Evolutionary conservation across 2,329 filamentous ascomycete species (phyloP).

Genomic region (Trichoderma polysporum): DNA sequence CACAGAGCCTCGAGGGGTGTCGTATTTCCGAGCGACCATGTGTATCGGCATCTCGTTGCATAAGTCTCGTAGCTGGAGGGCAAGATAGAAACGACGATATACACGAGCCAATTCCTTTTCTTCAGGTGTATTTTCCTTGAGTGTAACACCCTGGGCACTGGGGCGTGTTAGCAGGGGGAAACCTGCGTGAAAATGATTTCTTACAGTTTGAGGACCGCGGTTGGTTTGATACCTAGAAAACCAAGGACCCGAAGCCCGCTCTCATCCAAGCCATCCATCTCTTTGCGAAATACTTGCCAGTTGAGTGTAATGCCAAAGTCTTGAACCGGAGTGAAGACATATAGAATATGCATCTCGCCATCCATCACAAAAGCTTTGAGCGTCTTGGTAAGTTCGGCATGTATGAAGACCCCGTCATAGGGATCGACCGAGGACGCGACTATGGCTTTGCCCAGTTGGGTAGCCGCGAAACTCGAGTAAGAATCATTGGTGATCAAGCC

Average conservation of each 20-base stretch:
- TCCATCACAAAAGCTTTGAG: slow-evolving; percentile 76
- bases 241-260: slow-evolving; percentile 67
- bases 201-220: slow-evolving; percentile 65
- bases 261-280: slow-evolving; percentile 69
- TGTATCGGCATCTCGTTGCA: slow-evolving; percentile 75
- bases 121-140: slow-evolving; percentile 61
- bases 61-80: slow-evolving; percentile 74
- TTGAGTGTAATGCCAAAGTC: slow-evolving; percentile 57
- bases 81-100: slow-evolving; percentile 71
- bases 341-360: slow-evolving; percentile 76
- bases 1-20: slow-evolving; percentile 66
- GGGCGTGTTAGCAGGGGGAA: background rate
- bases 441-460: slow-evolving; percentile 66
- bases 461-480: slow-evolving; percentile 57
- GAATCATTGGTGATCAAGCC: slow-evolving; percentile 54
- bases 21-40: slow-evolving; percentile 67
- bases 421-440: slow-evolving; percentile 72
- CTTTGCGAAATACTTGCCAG: slow-evolving; percentile 70
- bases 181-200: slow-evolving; percentile 24
- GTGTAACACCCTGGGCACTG: slow-evolving; percentile 64
- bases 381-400: slow-evolving; percentile 66
- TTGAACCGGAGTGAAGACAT: slow-evolving; percentile 73
- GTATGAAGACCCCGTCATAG: slow-evolving; percentile 71
- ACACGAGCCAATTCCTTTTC: slow-evolving; percentile 62
- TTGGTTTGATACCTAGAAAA: slow-evolving; percentile 67